Base-by-base conservation (phyloP, 177 flowering plant genomes). In the Tripterygium wilfordii region DNA sequence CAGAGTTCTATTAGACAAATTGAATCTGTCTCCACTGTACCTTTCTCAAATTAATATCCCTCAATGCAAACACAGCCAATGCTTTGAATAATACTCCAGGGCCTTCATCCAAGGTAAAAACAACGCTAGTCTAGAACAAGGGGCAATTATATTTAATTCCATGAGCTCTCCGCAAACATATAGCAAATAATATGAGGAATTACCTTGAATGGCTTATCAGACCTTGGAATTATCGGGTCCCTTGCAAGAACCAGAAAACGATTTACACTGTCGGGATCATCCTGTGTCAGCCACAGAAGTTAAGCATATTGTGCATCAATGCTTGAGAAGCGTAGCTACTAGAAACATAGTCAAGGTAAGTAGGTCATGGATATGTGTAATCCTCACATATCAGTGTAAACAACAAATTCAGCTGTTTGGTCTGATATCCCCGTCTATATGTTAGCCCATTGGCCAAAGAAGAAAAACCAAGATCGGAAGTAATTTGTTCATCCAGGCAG, bases 1-100 rank as follows among this genome's bases (percentile, higher is more conserved):
- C n/a, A n/a, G n/a, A n/a, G n/a, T n/a, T n/a, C n/a, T n/a, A n/a
- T n/a, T n/a, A n/a, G n/a, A n/a, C n/a, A n/a, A n/a, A n/a, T n/a
- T n/a, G n/a, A n/a, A n/a, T n/a, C n/a, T n/a, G 13, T 24, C 32
- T 21, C 7, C 36, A 24, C 36, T 27, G 30, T 71, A 83, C 91
- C 87, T 83, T 83, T 7, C 82, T 65, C 66, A 83, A 67, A 63
- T 63, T 77, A 48, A 83, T 83, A 9, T 61, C 72, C 62, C 88
- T 65, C 45, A 83, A 47, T 57, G 91, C 81, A 70, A 83, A 83
- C 36, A 77, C 91, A 6, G 91, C 85, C 60, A 83, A 65, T 12
- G 88, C 91, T 66, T 83, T 83, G 35, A 83, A 83, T 38, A 83
- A 37, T 37, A 83, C 69, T 18, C 88, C 88, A 21, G 91, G 82